Conservation (phyloP, 2,329 filamentous ascomycete genomes). For the Neocatenulostroma microsporum region DNA sequence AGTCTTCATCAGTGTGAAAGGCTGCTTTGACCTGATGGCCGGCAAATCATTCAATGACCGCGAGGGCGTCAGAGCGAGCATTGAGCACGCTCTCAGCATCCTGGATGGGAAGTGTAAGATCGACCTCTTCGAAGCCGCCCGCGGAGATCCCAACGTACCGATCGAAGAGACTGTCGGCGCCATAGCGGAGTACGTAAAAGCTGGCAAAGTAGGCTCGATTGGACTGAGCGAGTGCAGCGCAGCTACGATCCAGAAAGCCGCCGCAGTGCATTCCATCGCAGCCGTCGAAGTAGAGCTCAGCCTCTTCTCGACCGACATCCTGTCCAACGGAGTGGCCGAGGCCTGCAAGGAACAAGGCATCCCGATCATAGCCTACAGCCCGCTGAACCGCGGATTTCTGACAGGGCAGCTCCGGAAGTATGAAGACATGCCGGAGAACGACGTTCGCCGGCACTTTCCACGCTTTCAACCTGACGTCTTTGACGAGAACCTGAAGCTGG, state of each 20-base stretch:
- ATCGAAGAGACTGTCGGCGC: slow-evolving; percentile 39
- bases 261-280: slow-evolving; percentile 34
- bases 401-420: slow-evolving; percentile 40
- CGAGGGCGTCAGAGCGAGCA: slow-evolving; percentile 31
- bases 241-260: slow-evolving; percentile 42
- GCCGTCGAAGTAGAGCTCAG: slow-evolving; percentile 51
- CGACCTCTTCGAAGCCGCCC: slow-evolving; percentile 53
- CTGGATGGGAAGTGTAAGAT: slow-evolving; percentile 48
- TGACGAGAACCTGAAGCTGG: slow-evolving; percentile 57
- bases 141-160: slow-evolving; percentile 47
- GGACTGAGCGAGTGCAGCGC: slow-evolving; percentile 45
- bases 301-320: slow-evolving; percentile 28
- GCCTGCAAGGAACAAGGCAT: slow-evolving; percentile 46
- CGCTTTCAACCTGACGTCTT: slow-evolving; percentile 60
- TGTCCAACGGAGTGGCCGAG: slow-evolving; percentile 5
- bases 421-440: slow-evolving; percentile 48
- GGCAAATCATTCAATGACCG: slow-evolving; percentile 9
- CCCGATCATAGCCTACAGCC: slow-evolving; percentile 62
- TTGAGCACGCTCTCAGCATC: slow-evolving; percentile 50
- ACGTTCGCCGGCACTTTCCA: slow-evolving; percentile 41
- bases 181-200: slow-evolving; percentile 44
- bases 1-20: slow-evolving; percentile 57
- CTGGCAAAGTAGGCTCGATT: slow-evolving; percentile 45
- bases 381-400: slow-evolving; percentile 54
- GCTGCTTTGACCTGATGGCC: slow-evolving; percentile 34